phyloP scores from a whole-genome alignment of 768 basidiomycete species.

The Terana coerulea region DNA sequence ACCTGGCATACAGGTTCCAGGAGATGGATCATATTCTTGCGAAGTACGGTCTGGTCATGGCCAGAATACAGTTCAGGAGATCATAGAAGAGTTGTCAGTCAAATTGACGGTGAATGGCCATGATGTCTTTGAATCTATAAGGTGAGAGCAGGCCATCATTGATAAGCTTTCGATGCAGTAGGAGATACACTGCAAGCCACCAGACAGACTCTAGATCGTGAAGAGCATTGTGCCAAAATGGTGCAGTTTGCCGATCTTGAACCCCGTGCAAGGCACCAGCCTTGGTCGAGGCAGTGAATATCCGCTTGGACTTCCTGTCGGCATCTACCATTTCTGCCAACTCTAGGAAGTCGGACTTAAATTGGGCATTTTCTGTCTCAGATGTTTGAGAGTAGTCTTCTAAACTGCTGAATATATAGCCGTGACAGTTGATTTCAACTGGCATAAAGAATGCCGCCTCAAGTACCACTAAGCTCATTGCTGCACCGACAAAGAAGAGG shows the following conservation, averaged over 20 bases:
- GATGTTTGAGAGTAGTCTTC: not conserved
- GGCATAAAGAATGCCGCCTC: conserved; percentile 8
- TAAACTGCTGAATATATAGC: not conserved
- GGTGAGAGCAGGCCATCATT: too few species aligned
- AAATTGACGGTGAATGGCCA: too few species aligned
- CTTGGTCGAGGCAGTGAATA: not conserved
- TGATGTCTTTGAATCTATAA: too few species aligned
- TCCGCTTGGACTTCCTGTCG: not conserved
- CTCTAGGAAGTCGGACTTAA: not conserved
- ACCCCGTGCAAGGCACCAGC: too few species aligned
- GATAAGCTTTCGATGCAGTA: too few species aligned
- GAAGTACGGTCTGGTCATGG: too few species aligned
- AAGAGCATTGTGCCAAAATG: not conserved
- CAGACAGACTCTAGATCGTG: conserved; percentile 1
- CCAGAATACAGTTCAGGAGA: too few species aligned
- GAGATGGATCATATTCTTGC: too few species aligned
- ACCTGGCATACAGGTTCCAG: too few species aligned
- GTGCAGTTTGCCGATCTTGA: not conserved
- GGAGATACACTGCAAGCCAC: not conserved
- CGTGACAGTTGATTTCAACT: conserved; percentile 1
- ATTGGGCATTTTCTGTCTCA: not conserved
- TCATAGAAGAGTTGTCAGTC: too few species aligned
- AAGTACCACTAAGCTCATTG: not conserved
- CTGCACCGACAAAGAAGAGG: not conserved
- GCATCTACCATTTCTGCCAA: not conserved